Evolutionary conservation across 2,329 filamentous ascomycete genomes (phyloP).

Genomic region (Phialophora macrospora): DNA sequence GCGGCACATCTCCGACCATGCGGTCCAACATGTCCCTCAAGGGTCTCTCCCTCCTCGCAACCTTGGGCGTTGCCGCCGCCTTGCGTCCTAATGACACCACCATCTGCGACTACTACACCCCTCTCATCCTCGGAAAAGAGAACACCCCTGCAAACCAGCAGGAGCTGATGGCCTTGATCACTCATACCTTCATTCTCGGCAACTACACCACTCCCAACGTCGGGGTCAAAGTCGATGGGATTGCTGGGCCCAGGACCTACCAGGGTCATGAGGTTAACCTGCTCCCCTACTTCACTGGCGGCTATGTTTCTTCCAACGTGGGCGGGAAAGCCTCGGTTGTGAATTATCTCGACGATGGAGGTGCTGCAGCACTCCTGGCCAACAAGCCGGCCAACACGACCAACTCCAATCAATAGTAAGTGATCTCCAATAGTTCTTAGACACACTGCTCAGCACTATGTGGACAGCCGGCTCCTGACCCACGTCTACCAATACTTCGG

Average conservation of each 20-base stretch:
- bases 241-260: conserved; percentile 57
- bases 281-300: conserved; percentile 64
- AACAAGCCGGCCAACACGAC: conserved; percentile 60
- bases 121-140: conserved; percentile 60
- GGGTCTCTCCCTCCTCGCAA: conserved; percentile 35
- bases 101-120: conserved; percentile 68
- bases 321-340: conserved; percentile 51
- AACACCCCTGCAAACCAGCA: conserved; percentile 65
- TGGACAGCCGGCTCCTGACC: conserved; percentile 56
- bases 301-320: conserved; percentile 59
- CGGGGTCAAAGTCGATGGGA: conserved; percentile 61
- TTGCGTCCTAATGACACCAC: conserved; percentile 57
- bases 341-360: conserved; percentile 67
- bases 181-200: conserved; percentile 69
- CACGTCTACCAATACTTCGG: conserved; percentile 69
- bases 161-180: conserved; percentile 60
- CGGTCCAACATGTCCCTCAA: conserved; percentile 19
- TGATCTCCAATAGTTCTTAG: neutral
- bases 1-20: neutral
- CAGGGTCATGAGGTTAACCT: conserved; percentile 61
- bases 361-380: conserved; percentile 59
- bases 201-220: conserved; percentile 63
- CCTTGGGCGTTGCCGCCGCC: conserved; percentile 43
- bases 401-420: conserved; percentile 58
- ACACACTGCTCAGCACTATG: conserved; percentile 1